Base-by-base conservation (phyloP, 2,329 filamentous ascomycete genomes). In the Talaromyces funiculosus region DNA sequence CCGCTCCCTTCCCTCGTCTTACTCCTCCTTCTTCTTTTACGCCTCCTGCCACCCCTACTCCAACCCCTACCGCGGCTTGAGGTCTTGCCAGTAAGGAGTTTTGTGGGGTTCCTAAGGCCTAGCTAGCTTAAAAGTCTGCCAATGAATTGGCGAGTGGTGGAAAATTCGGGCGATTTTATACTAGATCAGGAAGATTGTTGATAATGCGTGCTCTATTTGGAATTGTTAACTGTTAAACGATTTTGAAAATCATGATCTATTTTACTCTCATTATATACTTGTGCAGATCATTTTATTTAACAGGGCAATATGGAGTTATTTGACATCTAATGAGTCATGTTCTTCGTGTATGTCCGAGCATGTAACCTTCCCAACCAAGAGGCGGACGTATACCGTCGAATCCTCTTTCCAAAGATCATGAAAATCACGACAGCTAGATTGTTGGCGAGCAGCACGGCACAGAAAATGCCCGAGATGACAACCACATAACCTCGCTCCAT, bases 381-480 rank as follows among this genome's bases (percentile, higher is more conserved):
- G 45, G 65, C 72, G 2, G 73, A 69, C 65, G 80, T 81, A 42
- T 72, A 77, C 2, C 71, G 70, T 24, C 81, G 72, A 64, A 83
- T 82, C 38, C 66, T 72, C 72, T 82, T 83, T 0, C 81, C 81
- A 63, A 72, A 80, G 4, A 80, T 37, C 75, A 83, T 80, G 64
- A 83, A 83, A 1, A 81, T 66, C 38, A 82, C 63, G 5, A 82
- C 67, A 47, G 73, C 69, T 57, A 82, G 62, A 66, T 83, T 82
- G 67, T 83, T 83, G 4, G 70, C 74, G 33, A 81, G 68, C 55
- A 83, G 64, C n/a, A 83, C 72, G 8, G 71, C 76, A 20, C 77
- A 72, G 63, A 83, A 83, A 2, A 78, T 79, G 0, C 80, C 81
- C 3, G 76, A 73, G 55, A 83, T 83, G n/a, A 82, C 78, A 1